Conservation (phyloP, 148 eudicot species). For the Silene conica region DNA sequence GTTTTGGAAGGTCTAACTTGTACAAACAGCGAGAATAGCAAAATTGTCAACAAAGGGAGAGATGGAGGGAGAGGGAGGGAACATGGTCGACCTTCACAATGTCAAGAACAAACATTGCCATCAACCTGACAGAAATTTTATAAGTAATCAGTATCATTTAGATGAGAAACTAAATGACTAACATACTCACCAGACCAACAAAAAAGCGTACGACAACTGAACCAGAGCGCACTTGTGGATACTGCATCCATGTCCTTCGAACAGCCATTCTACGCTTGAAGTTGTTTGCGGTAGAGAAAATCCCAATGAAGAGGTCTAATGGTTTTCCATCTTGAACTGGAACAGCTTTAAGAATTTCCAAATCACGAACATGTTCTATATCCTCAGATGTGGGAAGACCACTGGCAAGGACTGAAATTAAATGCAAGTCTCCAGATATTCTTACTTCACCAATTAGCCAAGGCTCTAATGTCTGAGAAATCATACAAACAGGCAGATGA, state of each 20-base stretch:
- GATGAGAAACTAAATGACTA: background rate
- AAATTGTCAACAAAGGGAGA: background rate
- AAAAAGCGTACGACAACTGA: constrained; percentile 87
- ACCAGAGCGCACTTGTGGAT: constrained; percentile 75
- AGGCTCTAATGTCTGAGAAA: constrained; percentile 78
- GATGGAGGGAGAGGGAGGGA: no score
- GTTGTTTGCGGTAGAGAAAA: constrained; percentile 94
- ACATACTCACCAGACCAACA: constrained; percentile 86
- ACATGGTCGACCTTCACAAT: background rate
- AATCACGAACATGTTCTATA: constrained; percentile 74
- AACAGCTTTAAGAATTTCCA: constrained; percentile 71
- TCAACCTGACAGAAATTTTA: background rate
- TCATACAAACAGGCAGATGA: constrained; percentile 12
- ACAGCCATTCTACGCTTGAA: constrained; percentile 97
- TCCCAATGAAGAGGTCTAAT: constrained; percentile 73
- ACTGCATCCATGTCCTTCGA: constrained; percentile 99
- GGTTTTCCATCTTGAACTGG: constrained; percentile 41
- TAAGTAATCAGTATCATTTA: background rate
- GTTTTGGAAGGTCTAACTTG: background rate
- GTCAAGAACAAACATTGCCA: background rate
- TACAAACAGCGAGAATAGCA: background rate
- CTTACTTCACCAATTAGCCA: constrained; percentile 88
- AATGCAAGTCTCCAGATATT: constrained; percentile 76
- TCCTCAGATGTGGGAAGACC: constrained; percentile 95
- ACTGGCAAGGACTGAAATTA: constrained; percentile 78